Percentiles rank a stretch among this genome's conserved stretches.
These are phyloP conservation scores for Citrus sinensis DNA, from an alignment of 345 rosid species.

Conservation along the genomic window DNA sequence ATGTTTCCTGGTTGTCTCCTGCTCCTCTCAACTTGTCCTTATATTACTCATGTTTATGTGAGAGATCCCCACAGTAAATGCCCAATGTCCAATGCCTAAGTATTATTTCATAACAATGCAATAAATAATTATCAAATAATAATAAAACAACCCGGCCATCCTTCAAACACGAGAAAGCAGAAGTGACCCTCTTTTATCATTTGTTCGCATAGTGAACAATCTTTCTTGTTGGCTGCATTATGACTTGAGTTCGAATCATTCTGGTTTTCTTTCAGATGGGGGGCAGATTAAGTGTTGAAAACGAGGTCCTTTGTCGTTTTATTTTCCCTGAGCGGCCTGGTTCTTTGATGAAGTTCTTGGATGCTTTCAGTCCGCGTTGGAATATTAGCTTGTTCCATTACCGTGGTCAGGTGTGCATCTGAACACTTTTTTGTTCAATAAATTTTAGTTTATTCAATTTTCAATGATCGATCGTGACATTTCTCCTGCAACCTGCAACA, in stretches of 20 bases:
- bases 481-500: constrained; percentile 20
- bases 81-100: not conserved
- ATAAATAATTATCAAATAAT: not conserved
- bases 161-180: not conserved
- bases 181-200: not conserved
- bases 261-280: constrained; percentile 63
- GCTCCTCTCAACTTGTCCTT: not conserved
- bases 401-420: constrained; percentile 65
- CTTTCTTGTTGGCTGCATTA: not conserved
- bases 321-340: constrained; percentile 96
- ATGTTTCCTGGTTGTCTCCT: not conserved
- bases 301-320: constrained; percentile 84
- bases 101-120: not conserved
- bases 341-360: constrained; percentile 89
- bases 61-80: not conserved
- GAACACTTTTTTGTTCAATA: not conserved
- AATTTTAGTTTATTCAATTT: not conserved
- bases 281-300: constrained; percentile 56
- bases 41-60: not conserved
- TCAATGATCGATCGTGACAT: not conserved
- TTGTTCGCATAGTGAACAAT: not conserved
- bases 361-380: constrained; percentile 91
- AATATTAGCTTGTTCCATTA: constrained; percentile 94
- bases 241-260: not conserved
- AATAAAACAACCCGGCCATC: not conserved